Percentiles rank a stretch among this genome's conserved stretches.
phyloP scores from a whole-genome alignment of 164 flowering plant genomes.

The Vitis labrusca region DNA sequence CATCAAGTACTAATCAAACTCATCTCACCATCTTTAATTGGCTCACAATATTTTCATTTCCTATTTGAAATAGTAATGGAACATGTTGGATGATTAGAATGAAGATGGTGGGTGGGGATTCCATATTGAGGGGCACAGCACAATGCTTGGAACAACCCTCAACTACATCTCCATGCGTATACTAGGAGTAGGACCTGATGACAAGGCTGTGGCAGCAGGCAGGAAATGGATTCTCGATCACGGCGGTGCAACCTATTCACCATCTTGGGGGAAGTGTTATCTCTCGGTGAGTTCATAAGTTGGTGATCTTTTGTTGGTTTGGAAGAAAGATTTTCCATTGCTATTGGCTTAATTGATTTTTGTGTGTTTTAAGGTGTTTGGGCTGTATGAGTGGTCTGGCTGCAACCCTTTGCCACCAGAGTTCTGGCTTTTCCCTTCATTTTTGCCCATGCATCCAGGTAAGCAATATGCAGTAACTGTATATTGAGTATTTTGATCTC shows the following conservation, averaged over 20 bases:
- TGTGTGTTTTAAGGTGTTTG: too few species aligned
- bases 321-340: too few species aligned
- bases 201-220: conserved; percentile 18
- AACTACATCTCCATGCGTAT: conserved; percentile 29
- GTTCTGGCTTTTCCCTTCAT: too few species aligned
- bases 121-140: conserved; percentile 32
- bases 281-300: conserved; percentile 21
- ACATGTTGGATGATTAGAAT: conserved; percentile 14
- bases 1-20: too few species aligned
- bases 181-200: conserved; percentile 29
- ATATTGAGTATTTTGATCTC: too few species aligned
- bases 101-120: conserved; percentile 3
- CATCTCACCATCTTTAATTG: not conserved
- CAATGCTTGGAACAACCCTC: conserved; percentile 30
- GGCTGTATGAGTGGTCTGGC: too few species aligned
- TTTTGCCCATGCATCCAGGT: too few species aligned
- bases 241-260: conserved; percentile 22
- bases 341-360: too few species aligned
- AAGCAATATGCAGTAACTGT: too few species aligned
- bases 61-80: not conserved
- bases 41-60: not conserved
- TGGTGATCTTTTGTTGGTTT: too few species aligned
- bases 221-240: conserved; percentile 34
- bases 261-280: conserved; percentile 34
- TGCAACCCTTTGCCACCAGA: too few species aligned